phyloP scores from a whole-genome alignment of 73 alveolate genomes.

The Urostyla sp. region DNA sequence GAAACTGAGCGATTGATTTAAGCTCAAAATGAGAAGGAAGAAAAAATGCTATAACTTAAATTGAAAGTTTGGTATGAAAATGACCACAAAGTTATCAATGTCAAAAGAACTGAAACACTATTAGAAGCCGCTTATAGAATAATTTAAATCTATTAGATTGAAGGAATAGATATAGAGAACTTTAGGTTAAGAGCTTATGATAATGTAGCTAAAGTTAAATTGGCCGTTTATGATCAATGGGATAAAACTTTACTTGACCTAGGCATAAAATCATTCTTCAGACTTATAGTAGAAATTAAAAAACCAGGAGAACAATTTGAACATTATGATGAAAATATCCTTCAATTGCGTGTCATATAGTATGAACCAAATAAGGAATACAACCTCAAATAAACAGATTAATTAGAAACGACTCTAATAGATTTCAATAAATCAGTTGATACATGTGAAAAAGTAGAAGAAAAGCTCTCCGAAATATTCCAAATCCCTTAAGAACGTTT shows the following conservation, averaged over 20 bases:
- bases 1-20: conserved; percentile 36
- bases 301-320: conserved; percentile 29
- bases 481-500: conserved; percentile 38
- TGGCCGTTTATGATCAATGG: conserved; percentile 26
- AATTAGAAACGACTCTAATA: neutral
- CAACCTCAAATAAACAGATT: conserved; percentile 28
- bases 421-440: conserved; percentile 23
- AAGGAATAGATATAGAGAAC: conserved; percentile 4
- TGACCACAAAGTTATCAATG: neutral
- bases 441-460: conserved; percentile 7
- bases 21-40: conserved; percentile 30
- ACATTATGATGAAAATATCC: conserved; percentile 24
- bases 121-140: neutral
- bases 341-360: conserved; percentile 9
- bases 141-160: conserved; percentile 17
- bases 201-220: conserved; percentile 7
- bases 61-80: neutral
- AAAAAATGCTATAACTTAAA: conserved; percentile 19
- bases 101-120: conserved; percentile 19
- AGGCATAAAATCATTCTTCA: neutral
- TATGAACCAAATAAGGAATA: neutral
- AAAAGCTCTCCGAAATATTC: conserved; percentile 17
- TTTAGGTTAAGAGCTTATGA: conserved; percentile 38
- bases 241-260: conserved; percentile 24
- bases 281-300: conserved; percentile 4